Base-by-base conservation (phyloP, 2,329 filamentous ascomycete genomes). In the Epichloe gansuensis region DNA sequence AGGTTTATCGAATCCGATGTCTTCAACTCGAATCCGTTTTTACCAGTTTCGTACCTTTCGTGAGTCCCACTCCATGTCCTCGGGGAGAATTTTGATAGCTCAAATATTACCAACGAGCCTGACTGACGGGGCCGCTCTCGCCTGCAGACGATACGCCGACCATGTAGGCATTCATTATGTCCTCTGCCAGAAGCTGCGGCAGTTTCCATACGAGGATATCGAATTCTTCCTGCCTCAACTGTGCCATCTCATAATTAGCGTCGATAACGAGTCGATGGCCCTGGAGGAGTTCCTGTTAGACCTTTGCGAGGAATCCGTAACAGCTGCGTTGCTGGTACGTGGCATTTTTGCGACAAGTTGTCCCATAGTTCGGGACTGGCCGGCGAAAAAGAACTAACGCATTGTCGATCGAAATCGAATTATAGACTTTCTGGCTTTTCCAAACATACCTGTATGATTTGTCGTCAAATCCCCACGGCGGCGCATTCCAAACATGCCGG, bases 1-100 rank as follows among this genome's bases (percentile, higher is more conserved):
- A 83, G 88, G 72, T 91, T 91, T 81, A 83, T 93, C 75, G 87
- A 91, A 79, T 90, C 86, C 75, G 88, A 93, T 77, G 86, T 93
- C 76, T 93, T 93, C 78, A 91, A 91, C 75, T 85, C 87, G 73
- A 85, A 91, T 72, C 87, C 88, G 58, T 91, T 90, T 70, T 83
- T 93, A 69, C 86, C 87, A 56, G 88, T 93, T 67, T 88, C 87
- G 59, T 93, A 93, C 72, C 82, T 93, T 65, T 88, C 87, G 87
- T 91, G 76, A 80, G 84, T 75, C 55, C 56, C 50, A 23, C n/a
- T 2, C 38, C 25, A 21, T 9, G 13, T 39, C 21, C 31, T 13
- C 37, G 8, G 15, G 46, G 8, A 31, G 6, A 46, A 11, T 9
- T n/a, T n/a, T 17, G 6, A 35, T 51, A 35, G 15, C 45, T 17